Conservation (phyloP, 106 monocot genomes). For the Allium cepa region DNA sequence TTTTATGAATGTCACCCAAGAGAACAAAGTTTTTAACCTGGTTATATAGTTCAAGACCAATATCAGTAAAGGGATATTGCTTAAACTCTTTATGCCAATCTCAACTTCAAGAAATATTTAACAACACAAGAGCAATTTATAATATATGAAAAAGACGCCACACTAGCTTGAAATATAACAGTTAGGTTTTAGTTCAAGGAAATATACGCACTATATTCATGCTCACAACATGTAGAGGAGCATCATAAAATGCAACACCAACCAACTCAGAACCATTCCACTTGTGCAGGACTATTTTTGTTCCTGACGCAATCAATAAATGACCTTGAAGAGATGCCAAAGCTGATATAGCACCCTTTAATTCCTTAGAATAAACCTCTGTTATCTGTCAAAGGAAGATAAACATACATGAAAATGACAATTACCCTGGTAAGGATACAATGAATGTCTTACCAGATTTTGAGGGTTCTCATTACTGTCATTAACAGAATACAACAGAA, state of each 20-base stretch:
- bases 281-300: conserved; percentile 85
- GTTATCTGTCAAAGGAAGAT: conserved; percentile 37
- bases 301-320: conserved; percentile 88
- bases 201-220: conserved; percentile 73
- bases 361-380: conserved; percentile 92
- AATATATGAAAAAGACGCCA: not conserved
- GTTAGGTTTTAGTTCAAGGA: not conserved
- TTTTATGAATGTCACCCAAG: conserved; percentile 95
- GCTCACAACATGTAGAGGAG: conserved; percentile 97
- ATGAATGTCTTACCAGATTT: conserved; percentile 41
- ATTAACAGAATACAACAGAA: conserved; percentile 69
- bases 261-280: conserved; percentile 93
- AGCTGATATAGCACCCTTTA: conserved; percentile 93
- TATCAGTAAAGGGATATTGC: conserved; percentile 7
- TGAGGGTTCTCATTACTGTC: conserved; percentile 59
- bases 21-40: conserved; percentile 97
- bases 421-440: no score
- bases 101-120: not conserved
- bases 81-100: not conserved
- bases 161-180: no score
- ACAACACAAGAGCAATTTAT: conserved; percentile 2
- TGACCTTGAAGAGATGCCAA: conserved; percentile 97
- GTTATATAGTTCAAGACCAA: not conserved
- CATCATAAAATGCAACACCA: conserved; percentile 99
- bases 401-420: not conserved